Percentiles rank a stretch among this genome's conserved stretches.
phyloP scores from a whole-genome alignment of 768 basidiomycete genomes.

The Strobilomyces dryophilus region DNA sequence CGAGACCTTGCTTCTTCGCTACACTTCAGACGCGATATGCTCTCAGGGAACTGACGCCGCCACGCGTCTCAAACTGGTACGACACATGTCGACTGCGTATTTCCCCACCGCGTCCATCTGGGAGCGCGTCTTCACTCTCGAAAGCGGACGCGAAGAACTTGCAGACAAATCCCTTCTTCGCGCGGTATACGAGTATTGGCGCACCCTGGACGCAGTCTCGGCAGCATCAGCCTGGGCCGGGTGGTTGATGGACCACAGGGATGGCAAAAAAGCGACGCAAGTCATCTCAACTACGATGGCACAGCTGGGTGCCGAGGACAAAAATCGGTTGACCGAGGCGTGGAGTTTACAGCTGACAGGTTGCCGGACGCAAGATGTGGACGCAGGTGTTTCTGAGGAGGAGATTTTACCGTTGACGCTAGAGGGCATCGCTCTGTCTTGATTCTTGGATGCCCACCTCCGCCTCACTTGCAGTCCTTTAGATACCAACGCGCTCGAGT shows the following conservation, averaged over 20 bases:
- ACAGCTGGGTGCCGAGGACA: constrained; percentile 25
- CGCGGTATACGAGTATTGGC: constrained; percentile 42
- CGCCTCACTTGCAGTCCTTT: background rate
- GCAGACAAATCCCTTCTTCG: constrained; percentile 18
- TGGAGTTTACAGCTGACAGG: constrained; percentile 29
- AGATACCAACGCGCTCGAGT: background rate
- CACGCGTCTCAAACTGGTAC: constrained; percentile 29
- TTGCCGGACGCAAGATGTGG: constrained; percentile 7
- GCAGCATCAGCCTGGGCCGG: constrained; percentile 43
- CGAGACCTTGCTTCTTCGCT: constrained; percentile 44
- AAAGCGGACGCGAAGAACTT: constrained; percentile 15
- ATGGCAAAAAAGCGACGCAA: constrained; percentile 38
- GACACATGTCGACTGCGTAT: constrained; percentile 39
- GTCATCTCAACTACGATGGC: constrained; percentile 33
- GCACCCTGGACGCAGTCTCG: constrained; percentile 31
- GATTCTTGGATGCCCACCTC: background rate
- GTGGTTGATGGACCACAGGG: constrained; percentile 42
- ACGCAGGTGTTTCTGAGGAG: constrained; percentile 7
- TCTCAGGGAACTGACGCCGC: constrained; percentile 17
- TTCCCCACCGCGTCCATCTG: constrained; percentile 43
- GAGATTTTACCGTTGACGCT: constrained; percentile 14
- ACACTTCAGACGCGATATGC: constrained; percentile 33
- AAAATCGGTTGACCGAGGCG: constrained; percentile 32
- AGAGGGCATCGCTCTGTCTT: constrained; percentile 3
- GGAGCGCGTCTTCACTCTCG: constrained; percentile 38